These are phyloP conservation scores for Tulasnella calospora DNA, from an alignment of 768 basidiomycete species.

Conservation along the genomic window DNA sequence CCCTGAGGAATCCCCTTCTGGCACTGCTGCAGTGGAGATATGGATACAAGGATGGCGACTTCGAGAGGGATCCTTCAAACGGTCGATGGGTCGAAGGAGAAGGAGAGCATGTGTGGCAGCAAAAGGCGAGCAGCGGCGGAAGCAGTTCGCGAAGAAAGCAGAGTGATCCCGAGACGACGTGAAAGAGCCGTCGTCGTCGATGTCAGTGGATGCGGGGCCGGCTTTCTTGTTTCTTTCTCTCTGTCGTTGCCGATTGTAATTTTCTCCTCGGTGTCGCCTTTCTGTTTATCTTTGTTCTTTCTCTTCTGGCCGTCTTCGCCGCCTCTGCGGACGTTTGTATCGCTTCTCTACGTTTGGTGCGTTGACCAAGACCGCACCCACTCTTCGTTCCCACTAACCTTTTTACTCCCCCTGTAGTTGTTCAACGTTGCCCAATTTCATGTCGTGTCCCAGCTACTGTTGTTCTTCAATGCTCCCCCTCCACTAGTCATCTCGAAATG, in stretches of 20 bases:
- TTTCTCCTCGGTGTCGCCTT: not conserved
- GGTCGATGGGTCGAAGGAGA: constrained; percentile 68
- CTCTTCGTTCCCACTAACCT: not conserved
- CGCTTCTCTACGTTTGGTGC: not conserved
- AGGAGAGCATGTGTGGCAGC: constrained; percentile 41
- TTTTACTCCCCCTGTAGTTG: not conserved
- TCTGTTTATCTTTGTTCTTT: not conserved
- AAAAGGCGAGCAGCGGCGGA: constrained; percentile 18
- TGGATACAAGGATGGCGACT: constrained; percentile 78
- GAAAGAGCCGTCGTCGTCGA: not conserved
- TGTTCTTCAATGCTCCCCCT: not conserved
- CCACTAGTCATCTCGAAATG: not conserved
- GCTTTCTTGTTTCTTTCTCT: not conserved
- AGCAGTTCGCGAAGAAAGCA: constrained; percentile 21
- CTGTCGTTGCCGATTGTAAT: not conserved
- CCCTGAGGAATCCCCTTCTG: constrained; percentile 73
- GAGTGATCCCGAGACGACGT: constrained; percentile 16
- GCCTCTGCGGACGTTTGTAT: not conserved
- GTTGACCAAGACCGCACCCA: not conserved
- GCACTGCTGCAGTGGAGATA: constrained; percentile 67
- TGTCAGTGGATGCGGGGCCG: not conserved
- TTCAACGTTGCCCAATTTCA: not conserved
- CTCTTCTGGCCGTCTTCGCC: not conserved
- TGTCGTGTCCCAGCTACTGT: not conserved
- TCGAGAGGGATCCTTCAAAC: constrained; percentile 61